Base-by-base conservation (phyloP, 495 filamentous ascomycete species). In the Pyrenula aspistea region DNA sequence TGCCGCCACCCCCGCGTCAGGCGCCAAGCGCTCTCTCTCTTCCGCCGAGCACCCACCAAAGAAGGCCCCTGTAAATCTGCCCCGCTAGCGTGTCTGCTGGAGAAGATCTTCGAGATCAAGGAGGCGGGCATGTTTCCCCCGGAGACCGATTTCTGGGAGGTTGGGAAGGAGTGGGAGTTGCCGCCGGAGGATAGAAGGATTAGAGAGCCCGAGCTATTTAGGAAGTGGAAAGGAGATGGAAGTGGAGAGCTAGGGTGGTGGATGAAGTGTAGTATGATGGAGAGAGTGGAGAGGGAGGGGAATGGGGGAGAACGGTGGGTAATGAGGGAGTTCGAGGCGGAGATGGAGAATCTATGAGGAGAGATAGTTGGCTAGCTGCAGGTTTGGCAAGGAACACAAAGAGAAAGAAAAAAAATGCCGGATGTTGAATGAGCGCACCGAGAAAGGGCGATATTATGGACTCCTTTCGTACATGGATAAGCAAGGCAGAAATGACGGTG, bases 1-100 rank as follows among this genome's bases (percentile, higher is more conserved):
- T 75, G 72, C 48, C 70, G 69, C 3, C 63, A 71, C 22, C 66
- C 68, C 1, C 23, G 0, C 0, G 56, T 66, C 12, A 63, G 72
- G 1, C 68, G 67, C 10, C 51, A 24, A 2, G 69, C 70, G 3
- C 55, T 75, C 2, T 71, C 22, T 59, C 70, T 71, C 22, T 59
- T 71, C 0, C 58, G 50, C 1, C 63, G 53, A 49, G 63, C 63
- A 20, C 69, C 65, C 8, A 42, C 31, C 8, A 42, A 42, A 42
- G 31, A 42, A 15, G 31, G 31, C 31, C 31, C 31, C 31, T 42
- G 31, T 4, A 42, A 42, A 42, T 42, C 31, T 42, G 31, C 31
- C 31, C 31, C 31, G 31, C 31, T 42, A 42, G 31, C 31, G 4
- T 15, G 31, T 15, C 31, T 8, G 31, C 31, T 42, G 31, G 31